Evolutionary conservation across 441 rosid species (phyloP), one percentile per base, ranked within the genome.

Genomic region (Hura crepitans): DNA sequence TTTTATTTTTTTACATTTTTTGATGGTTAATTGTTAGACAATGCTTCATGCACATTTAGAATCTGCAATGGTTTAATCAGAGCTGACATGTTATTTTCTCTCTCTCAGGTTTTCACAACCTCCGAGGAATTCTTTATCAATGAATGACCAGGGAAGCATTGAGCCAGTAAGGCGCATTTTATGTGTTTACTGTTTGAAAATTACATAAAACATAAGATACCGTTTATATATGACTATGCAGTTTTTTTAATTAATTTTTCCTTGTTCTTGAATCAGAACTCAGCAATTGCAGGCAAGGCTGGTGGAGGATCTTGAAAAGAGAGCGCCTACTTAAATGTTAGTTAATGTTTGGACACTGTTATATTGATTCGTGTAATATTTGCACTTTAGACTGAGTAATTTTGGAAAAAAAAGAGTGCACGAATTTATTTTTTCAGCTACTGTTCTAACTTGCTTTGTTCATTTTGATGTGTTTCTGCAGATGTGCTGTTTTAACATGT

Each of bases 221-320:
- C 47, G 27, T 51, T 14, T 53, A 4, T 33, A 17, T 66, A 5
- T 71, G 30, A 22, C 6, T 5, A 15, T 61, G 20, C 60, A 33
- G 20, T 50, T 63, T 42, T 45, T 56, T 68, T 57, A 60, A 65
- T 73, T 35, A 0, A 3, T 70, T 47, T 23, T 25, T n/a, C 13
- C 22, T 63, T 61, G 55, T 74, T 37, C 57, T 6, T 56, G 2
- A 47, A 30, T 69, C 83, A 91, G 95, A 79, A 85, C 73, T 87
- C 85, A 75, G 87, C 89, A 72, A 81, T 87, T 62, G 81, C 89
- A 2, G 92, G 87, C 51, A 82, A 85, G 71, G 89, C 87, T 72
- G 84, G 91, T 64, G 92, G 83, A 74, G 86, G 71, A 42, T 66
- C 82, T 76, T 85, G 82, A 83, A 78, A 61, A 46, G 66, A 74